A percentile compares a stretch with the other conserved stretches of the same genome.
Conservation (phyloP, 1,284 basidiomycete genomes). For the Ustilago loliicola region DNA sequence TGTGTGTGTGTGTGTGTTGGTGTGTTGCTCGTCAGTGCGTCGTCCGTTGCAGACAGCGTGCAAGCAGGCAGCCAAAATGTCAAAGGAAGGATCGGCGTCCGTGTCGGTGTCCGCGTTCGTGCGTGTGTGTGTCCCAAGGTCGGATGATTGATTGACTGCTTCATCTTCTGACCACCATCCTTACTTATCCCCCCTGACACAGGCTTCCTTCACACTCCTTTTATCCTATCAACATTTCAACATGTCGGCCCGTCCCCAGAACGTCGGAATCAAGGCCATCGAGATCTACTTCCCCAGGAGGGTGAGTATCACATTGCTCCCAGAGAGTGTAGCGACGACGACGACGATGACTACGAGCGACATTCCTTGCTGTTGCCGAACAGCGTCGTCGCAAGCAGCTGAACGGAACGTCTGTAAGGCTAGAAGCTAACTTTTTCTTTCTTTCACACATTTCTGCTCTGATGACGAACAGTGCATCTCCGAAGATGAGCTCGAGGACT, state of each 20-base stretch:
- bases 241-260: constrained; percentile 78
- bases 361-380: not conserved
- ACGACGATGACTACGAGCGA: constrained; percentile 6
- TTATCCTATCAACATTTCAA: constrained; percentile 27
- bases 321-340: not conserved
- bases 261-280: constrained; percentile 91
- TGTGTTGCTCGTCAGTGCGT: constrained; percentile 5
- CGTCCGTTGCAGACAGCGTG: not conserved
- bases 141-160: not conserved
- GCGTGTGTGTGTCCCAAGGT: not conserved
- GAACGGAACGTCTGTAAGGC: not conserved
- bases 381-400: not conserved
- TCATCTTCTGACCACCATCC: constrained; percentile 14
- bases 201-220: constrained; percentile 35
- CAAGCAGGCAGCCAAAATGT: not conserved
- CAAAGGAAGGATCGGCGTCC: constrained; percentile 5
- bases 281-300: constrained; percentile 94
- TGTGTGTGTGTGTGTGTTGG: not conserved
- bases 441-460: not conserved
- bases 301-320: constrained; percentile 73
- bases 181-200: constrained; percentile 14
- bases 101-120: constrained; percentile 6
- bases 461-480: constrained; percentile 62
- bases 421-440: constrained; percentile 12
- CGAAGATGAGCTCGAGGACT: constrained; percentile 78